Evolutionary conservation across 2,329 filamentous ascomycete species (phyloP).

Genomic region (Lasiodiplodia hormozganensis): DNA sequence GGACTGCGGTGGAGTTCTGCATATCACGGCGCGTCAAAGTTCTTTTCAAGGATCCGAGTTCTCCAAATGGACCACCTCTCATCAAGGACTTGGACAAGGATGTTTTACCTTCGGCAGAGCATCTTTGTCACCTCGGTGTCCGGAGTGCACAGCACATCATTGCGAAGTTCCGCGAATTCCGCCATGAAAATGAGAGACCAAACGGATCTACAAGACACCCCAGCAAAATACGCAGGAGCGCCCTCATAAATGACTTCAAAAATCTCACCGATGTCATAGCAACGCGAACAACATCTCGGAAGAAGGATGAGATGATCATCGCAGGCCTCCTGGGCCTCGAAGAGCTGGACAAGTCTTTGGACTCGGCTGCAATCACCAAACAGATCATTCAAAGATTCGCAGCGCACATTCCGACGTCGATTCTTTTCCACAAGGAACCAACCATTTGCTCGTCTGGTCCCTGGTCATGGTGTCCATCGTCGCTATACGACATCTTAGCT

Average conservation of each 20-base stretch:
- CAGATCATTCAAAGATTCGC: neutral
- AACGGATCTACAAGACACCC: neutral
- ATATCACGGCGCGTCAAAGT: no score
- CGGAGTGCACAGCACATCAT: neutral
- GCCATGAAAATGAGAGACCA: neutral
- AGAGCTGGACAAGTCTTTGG: neutral
- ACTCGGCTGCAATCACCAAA: neutral
- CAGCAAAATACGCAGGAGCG: neutral
- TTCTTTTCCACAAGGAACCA: neutral
- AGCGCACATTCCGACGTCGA: neutral
- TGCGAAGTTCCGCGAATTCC: neutral
- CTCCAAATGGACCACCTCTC: neutral
- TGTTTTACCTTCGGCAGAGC: neutral
- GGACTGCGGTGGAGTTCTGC: no score
- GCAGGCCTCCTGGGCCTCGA: neutral
- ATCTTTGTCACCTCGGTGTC: neutral
- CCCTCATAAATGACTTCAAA: neutral
- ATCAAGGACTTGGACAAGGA: neutral
- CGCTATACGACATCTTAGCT: neutral
- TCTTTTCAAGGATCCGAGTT: neutral
- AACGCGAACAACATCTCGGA: neutral
- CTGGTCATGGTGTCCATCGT: neutral
- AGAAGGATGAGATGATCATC: neutral
- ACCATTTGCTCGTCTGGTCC: neutral
- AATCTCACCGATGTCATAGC: neutral